A percentile compares a stretch with the other conserved stretches of the same genome.
Evolutionary conservation across 495 filamentous ascomycete genomes (phyloP).

Genomic region (Cercophora sp.): DNA sequence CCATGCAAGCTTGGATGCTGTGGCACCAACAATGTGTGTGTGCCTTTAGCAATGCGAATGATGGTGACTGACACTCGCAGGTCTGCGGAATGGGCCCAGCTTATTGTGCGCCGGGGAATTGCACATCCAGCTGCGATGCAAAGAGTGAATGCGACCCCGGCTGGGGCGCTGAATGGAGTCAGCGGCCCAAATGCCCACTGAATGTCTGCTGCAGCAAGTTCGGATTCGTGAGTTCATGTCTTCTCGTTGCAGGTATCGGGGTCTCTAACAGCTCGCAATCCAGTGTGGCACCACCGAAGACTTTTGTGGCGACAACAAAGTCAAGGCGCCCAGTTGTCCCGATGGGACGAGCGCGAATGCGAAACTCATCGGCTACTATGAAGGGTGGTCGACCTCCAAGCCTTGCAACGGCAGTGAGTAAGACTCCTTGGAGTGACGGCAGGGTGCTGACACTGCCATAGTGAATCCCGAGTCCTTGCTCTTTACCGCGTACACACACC

Average conservation of each 20-base stretch:
- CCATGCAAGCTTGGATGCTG: neutral
- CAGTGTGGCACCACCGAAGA: too few relatives aligned
- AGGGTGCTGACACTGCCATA: neutral
- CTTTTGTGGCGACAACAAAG: too few relatives aligned
- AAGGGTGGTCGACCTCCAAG: neutral
- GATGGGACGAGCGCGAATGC: neutral
- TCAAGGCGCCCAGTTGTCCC: too few relatives aligned
- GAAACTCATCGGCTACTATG: neutral
- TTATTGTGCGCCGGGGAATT: neutral
- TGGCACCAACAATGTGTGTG: neutral
- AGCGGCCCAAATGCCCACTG: conserved; percentile 12
- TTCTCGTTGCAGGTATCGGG: too few relatives aligned
- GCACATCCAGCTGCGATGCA: conserved; percentile 8
- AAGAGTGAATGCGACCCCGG: conserved; percentile 5
- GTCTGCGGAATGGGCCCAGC: neutral
- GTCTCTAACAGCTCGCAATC: too few relatives aligned
- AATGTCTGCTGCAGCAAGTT: conserved; percentile 21
- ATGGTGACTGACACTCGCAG: too few relatives aligned
- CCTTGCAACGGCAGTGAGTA: neutral
- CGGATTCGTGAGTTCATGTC: conserved; percentile 16
- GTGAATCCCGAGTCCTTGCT: conserved; percentile 5
- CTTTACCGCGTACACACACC: conserved; percentile 13
- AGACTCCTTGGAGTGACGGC: too few relatives aligned
- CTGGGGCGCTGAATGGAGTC: conserved; percentile 6
- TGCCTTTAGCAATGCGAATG: too few relatives aligned